Evolutionary conservation across 129 eudicot species (phyloP), one percentile per base, ranked within the genome.

Genomic region (Tagetes erecta): DNA sequence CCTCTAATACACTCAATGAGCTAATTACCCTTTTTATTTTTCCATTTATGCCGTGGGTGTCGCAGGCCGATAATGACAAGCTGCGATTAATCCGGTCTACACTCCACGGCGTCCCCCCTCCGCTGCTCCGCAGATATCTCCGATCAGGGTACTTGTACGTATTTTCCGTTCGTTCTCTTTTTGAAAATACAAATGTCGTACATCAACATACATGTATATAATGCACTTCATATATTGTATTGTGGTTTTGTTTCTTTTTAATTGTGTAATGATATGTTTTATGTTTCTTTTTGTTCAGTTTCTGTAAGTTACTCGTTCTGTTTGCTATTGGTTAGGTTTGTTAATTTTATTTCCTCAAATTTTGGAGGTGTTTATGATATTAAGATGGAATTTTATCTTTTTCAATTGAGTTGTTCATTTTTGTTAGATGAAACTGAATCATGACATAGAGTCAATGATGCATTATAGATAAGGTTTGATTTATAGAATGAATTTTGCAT

Each of bases 101-200:
- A 5, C 44, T 50, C 62, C 34, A 6, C 78, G 14, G 60, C 10
- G 14, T 35, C 49, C 33, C 14, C 10, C n/a, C 51, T 33, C 42
- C 34, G 8, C 60, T 53, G 34, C 27, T 52, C 64, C 78, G 67
- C 27, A 20, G 58, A 41, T 67, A 52, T 79, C 66, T 71, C 59
- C 78, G 82, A 79, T 64, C 73, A 11, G 68, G 53, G 44, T 64
- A 40, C 72, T 12, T 64, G 73, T 79, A 71, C n/a, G 82, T 72
- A 11, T 64, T 20, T 20, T 14, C 60, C 9, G 33, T 3, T 10
- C 64, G 3, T 10, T 78, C 33, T 64, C 35, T n/a, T 62, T 51
- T 33, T 9, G 27, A 68, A 31, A 27, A 9, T 39, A 40, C 14
- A 27, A 7, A 30, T 31, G 5, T n/a, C 34, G 31, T 46, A 11